Base-by-base conservation (phyloP, 2,329 filamentous ascomycete genomes). In the Pezicula rhizophila region DNA sequence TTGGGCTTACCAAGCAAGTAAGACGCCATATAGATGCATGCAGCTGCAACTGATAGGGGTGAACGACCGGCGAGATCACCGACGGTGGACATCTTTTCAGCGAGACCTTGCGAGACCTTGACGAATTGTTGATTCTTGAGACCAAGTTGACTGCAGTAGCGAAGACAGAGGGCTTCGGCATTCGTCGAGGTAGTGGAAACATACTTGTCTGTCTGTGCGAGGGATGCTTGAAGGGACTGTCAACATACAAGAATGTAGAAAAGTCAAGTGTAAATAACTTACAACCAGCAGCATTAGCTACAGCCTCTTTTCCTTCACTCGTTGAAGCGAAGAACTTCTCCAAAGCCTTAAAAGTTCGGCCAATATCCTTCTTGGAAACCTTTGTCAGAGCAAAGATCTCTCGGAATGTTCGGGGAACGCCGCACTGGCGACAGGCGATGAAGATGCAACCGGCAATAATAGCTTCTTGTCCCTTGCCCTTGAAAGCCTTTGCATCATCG, bases 371-470 rank as follows among this genome's bases (percentile, higher is more conserved):
- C 75, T 97, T 96, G 52, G 86, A 85, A 25, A 99, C 92, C 58
- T 88, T 89, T 8, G 93, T 99, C 66, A 97, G 76, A 52, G 89
- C 85, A 71, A 88, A 95, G 61, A 99, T 93, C 68, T 99, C 95
- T 43, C 87, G 83, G 72, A 99, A 99, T 3, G 90, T 95, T 57
- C 93, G 87, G 4, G 88, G 85, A 26, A 91, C 85, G 53, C 84
- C 81, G 64, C 89, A 87, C 68, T 96, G 89, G 40, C 93, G 89
- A 67, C 92, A 97, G 37, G 93, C 90, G 60, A 99, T 92, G 74
- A 99, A 97, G 68, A 99, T 93, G 70, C 91, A 96, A 6, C 91
- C 90, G 5, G 93, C 93, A 57, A 97, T 92, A 58, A 99, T 86
- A 48, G 89, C 88, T 60, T 97, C 92, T 64, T 91, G 87, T 0